These are phyloP conservation scores for Xylaria palmicola DNA, from an alignment of 495 filamentous ascomycete species.

Conservation along the genomic window DNA sequence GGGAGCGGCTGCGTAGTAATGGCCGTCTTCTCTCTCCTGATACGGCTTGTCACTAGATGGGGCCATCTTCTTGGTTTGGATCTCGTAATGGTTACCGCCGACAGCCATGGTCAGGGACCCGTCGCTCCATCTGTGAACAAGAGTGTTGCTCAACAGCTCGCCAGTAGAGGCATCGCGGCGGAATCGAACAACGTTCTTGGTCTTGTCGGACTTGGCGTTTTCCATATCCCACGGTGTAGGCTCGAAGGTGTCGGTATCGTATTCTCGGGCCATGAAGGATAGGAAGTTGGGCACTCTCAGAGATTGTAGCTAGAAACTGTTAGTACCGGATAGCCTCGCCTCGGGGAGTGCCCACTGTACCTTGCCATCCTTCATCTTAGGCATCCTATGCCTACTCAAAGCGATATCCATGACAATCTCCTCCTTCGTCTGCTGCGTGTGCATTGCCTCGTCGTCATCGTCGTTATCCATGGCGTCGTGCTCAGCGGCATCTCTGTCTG, in stretches of 20 bases:
- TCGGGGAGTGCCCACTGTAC: constrained; percentile 29
- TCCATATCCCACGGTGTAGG: constrained; percentile 47
- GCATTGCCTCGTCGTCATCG: constrained; percentile 47
- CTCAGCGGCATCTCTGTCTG: constrained; percentile 59
- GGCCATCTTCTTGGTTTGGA: constrained; percentile 72
- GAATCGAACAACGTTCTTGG: constrained; percentile 40
- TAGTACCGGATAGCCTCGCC: neutral
- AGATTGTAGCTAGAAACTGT: constrained; percentile 62
- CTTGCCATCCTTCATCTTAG: constrained; percentile 68
- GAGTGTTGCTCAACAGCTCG: constrained; percentile 70
- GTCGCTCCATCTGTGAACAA: constrained; percentile 79
- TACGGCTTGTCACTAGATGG: constrained; percentile 59
- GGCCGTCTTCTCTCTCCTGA: constrained; percentile 66
- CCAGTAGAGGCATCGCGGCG: constrained; percentile 41
- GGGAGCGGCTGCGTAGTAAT: constrained; percentile 79
- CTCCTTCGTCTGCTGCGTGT: constrained; percentile 42
- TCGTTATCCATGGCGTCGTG: constrained; percentile 21
- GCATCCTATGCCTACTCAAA: constrained; percentile 64
- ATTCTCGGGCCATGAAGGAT: constrained; percentile 70
- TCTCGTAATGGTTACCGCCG: constrained; percentile 75
- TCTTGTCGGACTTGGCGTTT: constrained; percentile 39
- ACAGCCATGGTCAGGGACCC: constrained; percentile 74
- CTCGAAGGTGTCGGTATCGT: constrained; percentile 67
- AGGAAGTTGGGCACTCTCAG: constrained; percentile 79
- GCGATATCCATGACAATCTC: constrained; percentile 57